Base-by-base conservation (phyloP, 192 early-diverging fungal species). In the Backusella tarrabulga region DNA sequence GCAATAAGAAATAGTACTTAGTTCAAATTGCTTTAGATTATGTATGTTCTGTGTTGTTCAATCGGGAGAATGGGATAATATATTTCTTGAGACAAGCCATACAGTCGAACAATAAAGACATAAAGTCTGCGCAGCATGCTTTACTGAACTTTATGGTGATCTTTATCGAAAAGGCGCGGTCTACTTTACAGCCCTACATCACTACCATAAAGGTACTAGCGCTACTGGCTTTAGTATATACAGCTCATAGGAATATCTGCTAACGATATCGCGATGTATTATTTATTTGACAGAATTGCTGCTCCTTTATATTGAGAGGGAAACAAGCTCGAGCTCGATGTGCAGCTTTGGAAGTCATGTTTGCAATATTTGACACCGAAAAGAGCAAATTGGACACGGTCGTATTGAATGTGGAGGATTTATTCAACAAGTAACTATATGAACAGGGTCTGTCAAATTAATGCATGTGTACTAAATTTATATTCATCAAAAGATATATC, bases 71-170 rank as follows among this genome's bases (percentile, higher is more conserved):
- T 36, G 88, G 88, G 6, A 82, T 89, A 11, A 32, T 89, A n/a
- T 73, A 76, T 32, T 85, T 86, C 50, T 34, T 87, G 5, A 68
- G 73, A 41, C 70, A 74, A 23, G 75, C 81, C n/a, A 73, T 80
- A 19, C 74, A 71, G 32, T 83, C 81, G 54, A 38, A 72, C 17
- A 74, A 73, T 23, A 79, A 77, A 19, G 67, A 14, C 9, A 69
- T 67, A 1, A 72, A 34, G 2, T 26, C 71, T 26, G 84, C 85
- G 6, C 81, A 87, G 21, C 72, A 76, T 6, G 81, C 69, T 8
- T 76, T 87, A 9, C 79, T 89, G 15, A 86, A 86, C 41, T 87
- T 87, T 67, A 74, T 86, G 35, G 76, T 79, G 15, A 70, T 80
- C 38, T 86, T 81, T 71, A 80, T 86, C 66, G 77, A 74, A 70